Evolutionary conservation across 2,329 filamentous ascomycete species (phyloP), one percentile per base, ranked within the genome.

Genomic region (Talaromyces verruculosus): DNA sequence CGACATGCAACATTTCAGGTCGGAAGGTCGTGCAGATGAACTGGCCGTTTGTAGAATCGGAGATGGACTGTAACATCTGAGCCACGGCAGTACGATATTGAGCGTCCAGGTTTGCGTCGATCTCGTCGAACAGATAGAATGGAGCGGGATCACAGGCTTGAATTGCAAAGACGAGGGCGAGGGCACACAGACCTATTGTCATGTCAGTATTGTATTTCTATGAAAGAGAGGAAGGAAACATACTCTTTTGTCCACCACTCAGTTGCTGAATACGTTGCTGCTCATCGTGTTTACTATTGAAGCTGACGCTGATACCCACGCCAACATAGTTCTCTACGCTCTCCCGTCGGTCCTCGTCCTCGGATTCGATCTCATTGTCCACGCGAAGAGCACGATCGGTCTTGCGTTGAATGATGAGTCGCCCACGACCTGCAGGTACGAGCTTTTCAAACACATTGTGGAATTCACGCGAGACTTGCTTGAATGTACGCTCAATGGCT

Each of bases 21-120:
- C 95, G 86, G 87, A 99, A 99, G 2, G 95, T 99, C 3, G 95
- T 99, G 84, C 95, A 98, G 78, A 99, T 99, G 76, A 99, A 99
- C 78, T 99, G 89, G 0, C 88, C 89, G 41, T 82, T 85, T 62
- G 74, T 81, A 55, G 74, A 78, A 68, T 79, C 78, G 15, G 89
- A 92, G 69, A 92, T 93, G 64, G 88, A 89, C 74, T 94, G 84
- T 25, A 99, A 85, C 82, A 98, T 91, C 65, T 91, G 87, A 2
- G 95, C 95, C 11, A 99, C 95, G 0, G 95, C 94, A 1, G 95
- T 97, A 68, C 95, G 91, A 82, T 99, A 99, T 79, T 99, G 95
- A 0, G 95, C 93, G 77, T 99, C 95, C 28, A 99, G 86, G 76
- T 99, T 99, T 78, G 95, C 95, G 75, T 99, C 95, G 69, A 99